Percentiles rank a stretch among this genome's conserved stretches.
These are phyloP conservation scores for Beauveria sp. DNA, from an alignment of 2,329 filamentous ascomycete genomes.

Conservation along the genomic window DNA sequence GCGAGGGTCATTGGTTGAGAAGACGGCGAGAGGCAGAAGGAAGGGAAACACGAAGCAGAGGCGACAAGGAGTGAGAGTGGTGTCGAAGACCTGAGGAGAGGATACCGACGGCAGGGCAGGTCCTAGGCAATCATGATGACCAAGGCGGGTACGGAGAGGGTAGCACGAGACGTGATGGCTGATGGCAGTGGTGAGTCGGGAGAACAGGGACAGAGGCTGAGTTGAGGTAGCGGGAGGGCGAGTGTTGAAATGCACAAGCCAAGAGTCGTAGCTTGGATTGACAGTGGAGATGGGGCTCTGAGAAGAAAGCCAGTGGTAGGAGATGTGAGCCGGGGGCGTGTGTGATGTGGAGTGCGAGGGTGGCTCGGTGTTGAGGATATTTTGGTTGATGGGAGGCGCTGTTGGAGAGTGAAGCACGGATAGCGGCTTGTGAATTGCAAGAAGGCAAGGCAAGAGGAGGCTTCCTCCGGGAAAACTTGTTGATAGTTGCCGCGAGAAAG, in stretches of 20 bases:
- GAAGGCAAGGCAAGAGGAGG: not conserved
- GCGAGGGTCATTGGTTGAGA: slow-evolving; percentile 2
- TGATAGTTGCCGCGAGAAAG: too few species aligned
- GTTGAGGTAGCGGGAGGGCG: not conserved
- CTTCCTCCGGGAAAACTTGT: too few species aligned
- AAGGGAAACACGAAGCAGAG: not conserved
- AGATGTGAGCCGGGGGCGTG: not conserved
- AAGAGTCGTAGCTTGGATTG: not conserved
- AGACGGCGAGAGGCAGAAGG: not conserved
- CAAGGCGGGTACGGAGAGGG: not conserved
- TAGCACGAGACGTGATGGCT: not conserved
- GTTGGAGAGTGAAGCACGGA: not conserved
- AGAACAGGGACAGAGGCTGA: not conserved
- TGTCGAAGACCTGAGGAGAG: not conserved
- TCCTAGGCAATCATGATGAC: slow-evolving; percentile 6
- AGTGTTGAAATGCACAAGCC: slow-evolving; percentile 7
- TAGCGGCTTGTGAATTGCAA: not conserved
- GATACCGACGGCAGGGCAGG: not conserved
- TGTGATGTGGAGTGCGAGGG: not conserved
- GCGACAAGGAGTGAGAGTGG: too few species aligned
- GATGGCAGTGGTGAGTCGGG: too few species aligned
- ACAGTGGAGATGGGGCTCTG: slow-evolving; percentile 5
- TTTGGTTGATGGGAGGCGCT: not conserved
- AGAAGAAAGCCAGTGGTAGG: not conserved
- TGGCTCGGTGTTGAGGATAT: not conserved